A percentile compares a stretch with the other conserved stretches of the same genome.
These are phyloP conservation scores for Chlamydomonas reinhardtii DNA, from an alignment of 163 green algal species.

Conservation along the genomic window DNA sequence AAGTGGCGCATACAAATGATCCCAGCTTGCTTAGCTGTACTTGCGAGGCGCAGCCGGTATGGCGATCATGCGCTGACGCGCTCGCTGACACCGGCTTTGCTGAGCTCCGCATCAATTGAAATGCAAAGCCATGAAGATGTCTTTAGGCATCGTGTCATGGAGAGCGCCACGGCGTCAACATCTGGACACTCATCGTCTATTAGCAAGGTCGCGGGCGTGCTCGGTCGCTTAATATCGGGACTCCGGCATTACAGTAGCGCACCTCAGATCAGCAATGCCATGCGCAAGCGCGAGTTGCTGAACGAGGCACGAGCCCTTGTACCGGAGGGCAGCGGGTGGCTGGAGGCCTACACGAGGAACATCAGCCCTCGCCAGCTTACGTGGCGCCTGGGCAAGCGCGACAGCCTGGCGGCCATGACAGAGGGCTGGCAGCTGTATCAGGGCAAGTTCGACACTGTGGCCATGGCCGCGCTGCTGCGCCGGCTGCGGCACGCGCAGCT, in stretches of 20 bases:
- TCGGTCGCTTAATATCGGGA: background rate
- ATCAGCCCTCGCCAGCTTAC: conserved; percentile 1
- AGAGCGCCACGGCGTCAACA: background rate
- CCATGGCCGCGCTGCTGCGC: conserved; percentile 40
- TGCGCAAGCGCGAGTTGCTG: background rate
- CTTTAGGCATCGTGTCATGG: no score
- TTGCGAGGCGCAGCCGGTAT: no score
- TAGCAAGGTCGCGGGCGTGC: no score
- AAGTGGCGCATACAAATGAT: no score
- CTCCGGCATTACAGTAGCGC: background rate
- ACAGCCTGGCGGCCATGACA: background rate
- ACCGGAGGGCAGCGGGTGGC: conserved; percentile 1
- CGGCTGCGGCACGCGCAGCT: conserved; percentile 24
- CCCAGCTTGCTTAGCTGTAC: no score
- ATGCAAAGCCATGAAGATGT: background rate
- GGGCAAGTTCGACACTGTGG: conserved; percentile 33
- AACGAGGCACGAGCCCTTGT: conserved; percentile 2
- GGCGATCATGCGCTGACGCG: no score
- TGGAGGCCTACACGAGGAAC: background rate
- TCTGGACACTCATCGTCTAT: background rate
- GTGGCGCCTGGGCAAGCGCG: conserved; percentile 31
- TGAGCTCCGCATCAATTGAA: background rate
- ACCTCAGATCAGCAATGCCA: background rate
- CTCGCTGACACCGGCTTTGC: no score
- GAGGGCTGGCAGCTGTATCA: conserved; percentile 39